phyloP scores from a whole-genome alignment of 768 basidiomycete genomes.

The Amylocystis lapponica region DNA sequence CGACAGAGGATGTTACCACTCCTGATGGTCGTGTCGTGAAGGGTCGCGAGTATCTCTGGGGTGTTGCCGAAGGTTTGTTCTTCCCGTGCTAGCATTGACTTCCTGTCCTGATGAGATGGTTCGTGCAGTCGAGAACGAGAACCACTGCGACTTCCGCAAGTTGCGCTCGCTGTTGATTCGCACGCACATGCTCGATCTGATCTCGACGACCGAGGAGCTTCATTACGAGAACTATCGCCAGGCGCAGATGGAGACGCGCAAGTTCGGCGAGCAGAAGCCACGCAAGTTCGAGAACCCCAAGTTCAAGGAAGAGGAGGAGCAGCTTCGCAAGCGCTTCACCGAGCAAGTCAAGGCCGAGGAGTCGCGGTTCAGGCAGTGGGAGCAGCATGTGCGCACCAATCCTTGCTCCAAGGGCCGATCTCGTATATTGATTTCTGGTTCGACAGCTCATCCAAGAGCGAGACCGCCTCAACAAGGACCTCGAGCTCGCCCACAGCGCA shows the following conservation, averaged over 20 bases:
- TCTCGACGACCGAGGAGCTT: conserved; percentile 89
- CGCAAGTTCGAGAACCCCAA: conserved; percentile 99
- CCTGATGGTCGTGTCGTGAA: conserved; percentile 90
- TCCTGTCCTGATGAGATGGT: background rate
- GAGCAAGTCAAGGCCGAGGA: conserved; percentile 99
- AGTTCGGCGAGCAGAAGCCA: conserved; percentile 97
- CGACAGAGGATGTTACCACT: conserved; percentile 90
- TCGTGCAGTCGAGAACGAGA: conserved; percentile 88
- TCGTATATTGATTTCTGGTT: conserved; percentile 14
- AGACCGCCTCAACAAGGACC: conserved; percentile 97
- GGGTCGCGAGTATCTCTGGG: conserved; percentile 98
- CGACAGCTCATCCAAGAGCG: conserved; percentile 94
- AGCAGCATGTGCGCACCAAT: conserved; percentile 75
- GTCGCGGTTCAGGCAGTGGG: conserved; percentile 97
- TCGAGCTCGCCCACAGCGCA: conserved; percentile 86
- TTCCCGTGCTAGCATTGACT: background rate
- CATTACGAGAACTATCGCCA: conserved; percentile 99
- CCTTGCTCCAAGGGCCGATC: background rate
- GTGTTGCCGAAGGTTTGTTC: conserved; percentile 90
- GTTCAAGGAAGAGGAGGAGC: conserved; percentile 99
- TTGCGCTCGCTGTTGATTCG: conserved; percentile 92
- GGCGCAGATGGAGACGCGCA: conserved; percentile 99
- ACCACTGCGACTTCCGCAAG: conserved; percentile 99
- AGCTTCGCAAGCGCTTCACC: conserved; percentile 93
- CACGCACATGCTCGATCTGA: conserved; percentile 97